Base-by-base conservation (phyloP, 305 asterid species). In the Fraxinus floribunda region DNA sequence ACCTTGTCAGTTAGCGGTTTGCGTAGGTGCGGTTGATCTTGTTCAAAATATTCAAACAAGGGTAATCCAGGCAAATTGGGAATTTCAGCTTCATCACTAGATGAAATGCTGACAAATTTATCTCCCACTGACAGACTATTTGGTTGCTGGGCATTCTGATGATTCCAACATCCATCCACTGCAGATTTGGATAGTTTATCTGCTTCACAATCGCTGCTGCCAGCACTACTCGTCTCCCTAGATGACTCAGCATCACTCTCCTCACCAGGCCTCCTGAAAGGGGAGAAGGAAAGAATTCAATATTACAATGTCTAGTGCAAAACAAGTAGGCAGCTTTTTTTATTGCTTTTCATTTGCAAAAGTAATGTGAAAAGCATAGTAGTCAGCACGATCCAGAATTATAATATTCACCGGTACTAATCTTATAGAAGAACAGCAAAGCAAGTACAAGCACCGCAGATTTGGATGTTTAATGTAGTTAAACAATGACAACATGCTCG, bases 1-100 rank as follows among this genome's bases (percentile, higher is more conserved):
- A 93, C 99, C 97, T 90, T 90, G 81, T 91, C 92, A 78, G 85
- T 24, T 30, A 95, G 81, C 55, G 99, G 93, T 87, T 88, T 86
- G 49, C 98, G 98, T 71, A 80, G 74, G 82, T 86, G 86, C 5
- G 98, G 99, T 80, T 57, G 92, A 30, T 93, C 98, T 24, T 81
- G 77, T 84, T 95, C 99, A 81, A 94, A 22, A 82, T 86, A 93
- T 81, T 94, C 94, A 85, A 93, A 90, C 73, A 81, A 71, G 22
- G 87, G 95, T 60, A 1, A 29, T 75, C 89, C 91, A 62, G 83
- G 87, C 20, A 90, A 87, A 75, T 79, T 82, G 60, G 84, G 78
- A 82, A n/a, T 60, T 55, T 84, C 89, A 78, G 89, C 82, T 86
- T 85, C 93, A 83, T 81, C 86, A 76, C 81, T 85, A 39, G 86